Evolutionary conservation across 306 rosid species (phyloP), one percentile per base, ranked within the genome.

Genomic region (Fragaria vesca): DNA sequence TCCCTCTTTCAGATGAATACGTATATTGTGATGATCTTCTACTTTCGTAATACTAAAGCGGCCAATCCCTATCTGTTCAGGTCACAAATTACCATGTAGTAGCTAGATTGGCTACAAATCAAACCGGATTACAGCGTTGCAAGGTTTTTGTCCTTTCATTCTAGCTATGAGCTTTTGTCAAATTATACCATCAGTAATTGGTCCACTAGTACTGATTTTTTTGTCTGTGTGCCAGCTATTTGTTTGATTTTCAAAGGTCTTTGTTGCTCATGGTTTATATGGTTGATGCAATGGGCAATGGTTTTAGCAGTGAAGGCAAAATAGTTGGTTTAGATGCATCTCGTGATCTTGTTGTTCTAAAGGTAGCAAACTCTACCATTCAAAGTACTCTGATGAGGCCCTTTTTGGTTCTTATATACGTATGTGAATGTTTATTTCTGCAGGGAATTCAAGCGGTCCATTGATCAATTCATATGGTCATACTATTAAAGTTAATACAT

Each of bases 391-490:
- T 72, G 61, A 4, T 12, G 61, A n/a, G 48, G 32, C 47, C 30
- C 20, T n/a, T 32, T 32, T 76, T 12, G 48, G 65, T 52, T 72
- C 69, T 54, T 28, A 28, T 28, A 28, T 75, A 34, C 4, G 60
- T 45, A 18, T 70, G 47, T 72, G 24, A 51, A 30, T 67, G 74
- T 48, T 20, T 62, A 57, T 79, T 38, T 78, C 54, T 78, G 68
- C 89, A 90, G 97, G 98, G 78, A 94, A 94, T 85, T 90, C 98
- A 21, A 97, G 98, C 2, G 98, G 97, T 54, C 98, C 98, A 2
- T 78, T 90, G 84, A 87, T 92, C 66, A 91, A 94, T 78, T 94
- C 93, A 12, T 65, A 91, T 26, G 97, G 97, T 69, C 95, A 88
- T 82, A 91, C 89, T 45, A 88, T 92, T 62, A 97, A 97, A 72